phyloP scores from a whole-genome alignment of 192 early-diverging fungal species.

The Paraglomus occultum region DNA sequence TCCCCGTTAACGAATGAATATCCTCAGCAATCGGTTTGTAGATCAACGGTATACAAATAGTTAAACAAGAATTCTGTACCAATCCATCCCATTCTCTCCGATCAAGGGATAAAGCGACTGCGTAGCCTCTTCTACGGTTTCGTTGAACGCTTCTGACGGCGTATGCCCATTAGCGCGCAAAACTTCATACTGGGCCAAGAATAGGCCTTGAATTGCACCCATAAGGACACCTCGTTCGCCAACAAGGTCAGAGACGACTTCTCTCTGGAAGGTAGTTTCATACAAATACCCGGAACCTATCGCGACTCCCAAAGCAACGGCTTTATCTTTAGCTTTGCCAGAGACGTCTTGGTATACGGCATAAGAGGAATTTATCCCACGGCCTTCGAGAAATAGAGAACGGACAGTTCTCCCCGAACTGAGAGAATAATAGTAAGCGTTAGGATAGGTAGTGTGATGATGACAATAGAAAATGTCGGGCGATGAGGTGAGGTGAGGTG shows the following conservation, averaged over 20 bases:
- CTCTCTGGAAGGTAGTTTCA: conserved; percentile 96
- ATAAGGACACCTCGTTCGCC: conserved; percentile 98
- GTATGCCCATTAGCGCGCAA: conserved; percentile 90
- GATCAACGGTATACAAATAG: background rate
- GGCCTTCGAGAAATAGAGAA: conserved; percentile 92
- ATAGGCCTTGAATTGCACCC: conserved; percentile 97
- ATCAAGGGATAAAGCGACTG: conserved; percentile 97
- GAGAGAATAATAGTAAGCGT: background rate
- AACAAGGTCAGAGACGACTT: conserved; percentile 93
- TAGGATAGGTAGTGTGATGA: too few species aligned
- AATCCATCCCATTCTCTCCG: conserved; percentile 93
- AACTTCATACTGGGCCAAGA: conserved; percentile 96
- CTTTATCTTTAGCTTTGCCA: conserved; percentile 92
- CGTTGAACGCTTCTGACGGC: conserved; percentile 99
- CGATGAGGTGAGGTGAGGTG: too few species aligned
- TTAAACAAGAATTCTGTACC: conserved; percentile 9
- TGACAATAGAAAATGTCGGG: too few species aligned
- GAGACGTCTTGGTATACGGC: conserved; percentile 93
- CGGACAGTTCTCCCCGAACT: conserved; percentile 93
- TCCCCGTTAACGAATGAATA: background rate
- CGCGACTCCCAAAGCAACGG: conserved; percentile 86
- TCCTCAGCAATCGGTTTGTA: background rate
- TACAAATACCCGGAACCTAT: conserved; percentile 97
- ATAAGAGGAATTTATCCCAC: conserved; percentile 96
- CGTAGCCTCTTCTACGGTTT: conserved; percentile 98